These are phyloP conservation scores for Aspergillus quadrilineatus DNA, from an alignment of 2,329 filamentous ascomycete genomes.

Conservation along the genomic window DNA sequence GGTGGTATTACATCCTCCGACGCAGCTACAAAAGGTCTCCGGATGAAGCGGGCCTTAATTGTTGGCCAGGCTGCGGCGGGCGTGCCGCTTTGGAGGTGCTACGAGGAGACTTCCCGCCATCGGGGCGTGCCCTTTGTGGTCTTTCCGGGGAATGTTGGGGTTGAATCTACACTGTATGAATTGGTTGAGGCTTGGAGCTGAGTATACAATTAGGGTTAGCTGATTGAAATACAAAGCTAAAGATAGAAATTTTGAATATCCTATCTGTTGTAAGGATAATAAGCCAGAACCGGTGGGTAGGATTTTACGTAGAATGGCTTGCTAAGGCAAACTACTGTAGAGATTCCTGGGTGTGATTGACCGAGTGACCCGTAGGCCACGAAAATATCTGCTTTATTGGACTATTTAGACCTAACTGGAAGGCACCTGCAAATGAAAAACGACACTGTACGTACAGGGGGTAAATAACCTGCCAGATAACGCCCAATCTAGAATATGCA, in stretches of 20 bases:
- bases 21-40: conserved; percentile 57
- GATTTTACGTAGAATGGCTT: background rate
- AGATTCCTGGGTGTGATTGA: background rate
- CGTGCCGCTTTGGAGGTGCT: conserved; percentile 60
- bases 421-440: conserved; percentile 16
- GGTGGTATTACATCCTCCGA: conserved; percentile 62
- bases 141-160: conserved; percentile 60
- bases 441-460: conserved; percentile 24
- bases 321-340: background rate
- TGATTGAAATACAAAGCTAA: too few species aligned
- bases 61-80: conserved; percentile 59
- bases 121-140: conserved; percentile 57
- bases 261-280: background rate
- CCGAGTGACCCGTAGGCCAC: conserved; percentile 24
- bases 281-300: background rate
- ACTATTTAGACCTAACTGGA: conserved; percentile 24
- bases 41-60: conserved; percentile 55
- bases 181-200: conserved; percentile 44
- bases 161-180: conserved; percentile 48
- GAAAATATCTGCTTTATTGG: conserved; percentile 24
- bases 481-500: conserved; percentile 4
- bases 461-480: conserved; percentile 15
- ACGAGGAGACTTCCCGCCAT: conserved; percentile 54
- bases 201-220: background rate
- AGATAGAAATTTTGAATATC: too few species aligned